Conservation (phyloP, 75 land plant species). For the Ceratopteris richardii region DNA sequence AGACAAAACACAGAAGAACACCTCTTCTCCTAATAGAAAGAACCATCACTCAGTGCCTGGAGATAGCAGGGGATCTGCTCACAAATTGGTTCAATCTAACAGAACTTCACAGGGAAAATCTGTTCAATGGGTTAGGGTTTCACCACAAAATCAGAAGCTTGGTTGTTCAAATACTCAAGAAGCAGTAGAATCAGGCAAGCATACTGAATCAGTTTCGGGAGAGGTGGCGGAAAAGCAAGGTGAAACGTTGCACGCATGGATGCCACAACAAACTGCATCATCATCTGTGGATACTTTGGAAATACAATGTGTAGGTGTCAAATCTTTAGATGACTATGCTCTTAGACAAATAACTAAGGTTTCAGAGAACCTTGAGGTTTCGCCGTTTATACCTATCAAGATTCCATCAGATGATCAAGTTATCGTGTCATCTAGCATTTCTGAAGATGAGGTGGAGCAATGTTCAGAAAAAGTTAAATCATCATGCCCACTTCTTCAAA, state of each 20-base stretch:
- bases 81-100: background rate
- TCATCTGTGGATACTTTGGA: background rate
- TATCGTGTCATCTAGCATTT: too few relatives aligned
- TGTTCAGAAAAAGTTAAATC: too few relatives aligned
- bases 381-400: too few relatives aligned
- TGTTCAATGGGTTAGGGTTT: conserved; percentile 3
- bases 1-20: background rate
- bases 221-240: background rate
- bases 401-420: too few relatives aligned
- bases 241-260: background rate
- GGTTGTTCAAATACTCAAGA: too few relatives aligned
- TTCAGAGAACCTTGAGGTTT: too few relatives aligned
- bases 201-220: background rate
- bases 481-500: too few relatives aligned
- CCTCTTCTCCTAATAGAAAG: background rate
- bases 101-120: background rate
- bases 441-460: too few relatives aligned
- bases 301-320: background rate
- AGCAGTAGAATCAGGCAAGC: background rate
- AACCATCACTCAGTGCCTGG: background rate
- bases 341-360: too few relatives aligned
- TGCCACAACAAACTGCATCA: too few relatives aligned
- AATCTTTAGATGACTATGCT: background rate
- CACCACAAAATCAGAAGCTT: background rate
- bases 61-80: background rate